Evolutionary conservation across 352 stramenopile species (phyloP).

Genomic region (Phytophthora sp.): DNA sequence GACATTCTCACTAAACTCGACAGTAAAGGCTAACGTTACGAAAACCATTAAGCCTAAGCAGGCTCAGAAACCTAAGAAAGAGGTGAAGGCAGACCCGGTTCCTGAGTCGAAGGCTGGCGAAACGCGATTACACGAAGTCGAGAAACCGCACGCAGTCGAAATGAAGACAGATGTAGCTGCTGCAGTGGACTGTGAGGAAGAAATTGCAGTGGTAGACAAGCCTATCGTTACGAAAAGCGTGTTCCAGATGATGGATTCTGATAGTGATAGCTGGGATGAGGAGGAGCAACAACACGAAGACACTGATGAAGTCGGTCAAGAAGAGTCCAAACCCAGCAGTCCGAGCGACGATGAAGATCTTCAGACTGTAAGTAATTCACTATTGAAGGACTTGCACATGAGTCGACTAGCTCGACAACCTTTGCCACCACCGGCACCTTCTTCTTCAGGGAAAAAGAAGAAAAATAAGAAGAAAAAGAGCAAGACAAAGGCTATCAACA

Average conservation of each 20-base stretch:
- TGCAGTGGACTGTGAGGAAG: constrained; percentile 12
- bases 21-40: not conserved
- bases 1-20: constrained; percentile 1
- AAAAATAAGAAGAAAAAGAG: constrained; percentile 61
- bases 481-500: constrained; percentile 23
- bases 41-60: constrained; percentile 23
- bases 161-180: constrained; percentile 1
- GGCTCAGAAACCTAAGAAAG: constrained; percentile 18
- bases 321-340: constrained; percentile 7
- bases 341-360: constrained; percentile 22
- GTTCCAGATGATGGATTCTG: constrained; percentile 52
- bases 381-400: constrained; percentile 71
- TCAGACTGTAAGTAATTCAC: constrained; percentile 37
- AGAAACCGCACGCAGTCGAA: constrained; percentile 3
- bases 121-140: not conserved
- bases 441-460: constrained; percentile 47
- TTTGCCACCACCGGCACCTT: constrained; percentile 16
- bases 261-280: constrained; percentile 42
- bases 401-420: constrained; percentile 61
- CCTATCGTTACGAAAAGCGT: constrained; percentile 32
- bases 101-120: constrained; percentile 4
- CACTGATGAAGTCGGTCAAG: not conserved
- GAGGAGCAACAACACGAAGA: constrained; percentile 31
- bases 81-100: not conserved
- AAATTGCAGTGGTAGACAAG: constrained; percentile 35